Evolutionary conservation across 2,329 filamentous ascomycete genomes (phyloP).

Genomic region (Amesomyces nigricolor): DNA sequence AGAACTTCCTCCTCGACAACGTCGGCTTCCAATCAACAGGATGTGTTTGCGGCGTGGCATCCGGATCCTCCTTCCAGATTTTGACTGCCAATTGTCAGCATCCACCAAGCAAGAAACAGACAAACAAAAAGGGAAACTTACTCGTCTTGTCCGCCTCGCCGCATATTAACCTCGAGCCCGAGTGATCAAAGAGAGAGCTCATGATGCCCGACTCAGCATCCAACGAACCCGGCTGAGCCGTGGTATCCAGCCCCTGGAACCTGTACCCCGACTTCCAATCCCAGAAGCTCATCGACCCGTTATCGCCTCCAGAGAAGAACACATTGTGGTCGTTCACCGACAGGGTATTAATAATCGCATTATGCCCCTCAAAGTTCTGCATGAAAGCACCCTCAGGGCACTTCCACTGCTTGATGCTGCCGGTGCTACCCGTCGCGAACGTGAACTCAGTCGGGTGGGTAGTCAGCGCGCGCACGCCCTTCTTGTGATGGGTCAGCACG

Average conservation of each 20-base stretch:
- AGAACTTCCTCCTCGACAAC: slow-evolving; percentile 70
- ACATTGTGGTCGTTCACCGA: slow-evolving; percentile 93
- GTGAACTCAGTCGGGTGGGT: slow-evolving; percentile 92
- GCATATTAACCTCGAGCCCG: slow-evolving; percentile 81
- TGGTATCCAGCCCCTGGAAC: slow-evolving; percentile 85
- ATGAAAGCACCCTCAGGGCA: slow-evolving; percentile 97
- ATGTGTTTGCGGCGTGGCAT: slow-evolving; percentile 84
- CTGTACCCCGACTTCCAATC: slow-evolving; percentile 96
- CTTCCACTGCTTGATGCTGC: slow-evolving; percentile 98
- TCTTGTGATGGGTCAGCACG: slow-evolving; percentile 96
- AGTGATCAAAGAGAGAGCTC: slow-evolving; percentile 86
- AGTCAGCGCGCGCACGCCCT: slow-evolving; percentile 80
- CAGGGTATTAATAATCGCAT: slow-evolving; percentile 91
- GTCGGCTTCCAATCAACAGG: slow-evolving; percentile 89
- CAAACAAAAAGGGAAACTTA: slow-evolving; percentile 33
- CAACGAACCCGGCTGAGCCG: slow-evolving; percentile 86
- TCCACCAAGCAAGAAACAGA: neutral
- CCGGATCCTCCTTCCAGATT: slow-evolving; percentile 91
- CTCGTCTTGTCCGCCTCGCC: slow-evolving; percentile 96
- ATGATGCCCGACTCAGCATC: slow-evolving; percentile 95
- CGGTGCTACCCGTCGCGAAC: slow-evolving; percentile 86
- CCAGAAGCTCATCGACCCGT: slow-evolving; percentile 96
- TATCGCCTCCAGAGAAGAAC: slow-evolving; percentile 89
- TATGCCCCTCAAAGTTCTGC: slow-evolving; percentile 98
- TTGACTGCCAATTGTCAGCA: slow-evolving; percentile 56